Conservation (phyloP, 2,329 filamentous ascomycete species). For the Beauveria brongniartii region DNA sequence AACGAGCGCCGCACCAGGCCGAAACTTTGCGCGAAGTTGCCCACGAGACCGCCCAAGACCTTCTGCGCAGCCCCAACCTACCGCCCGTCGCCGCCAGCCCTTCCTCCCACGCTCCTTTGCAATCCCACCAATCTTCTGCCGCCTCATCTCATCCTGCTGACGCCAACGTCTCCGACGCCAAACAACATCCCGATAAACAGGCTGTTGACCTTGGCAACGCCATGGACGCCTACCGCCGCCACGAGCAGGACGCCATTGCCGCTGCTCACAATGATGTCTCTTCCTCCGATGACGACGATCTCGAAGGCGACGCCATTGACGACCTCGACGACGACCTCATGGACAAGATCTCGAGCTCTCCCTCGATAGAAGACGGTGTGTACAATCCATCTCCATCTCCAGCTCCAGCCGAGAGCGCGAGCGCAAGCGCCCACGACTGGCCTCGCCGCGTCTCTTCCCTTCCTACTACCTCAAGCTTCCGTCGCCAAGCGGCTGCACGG, state of each 20-base stretch:
- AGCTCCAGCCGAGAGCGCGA: slow-evolving; percentile 19
- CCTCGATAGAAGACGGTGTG: slow-evolving; percentile 98
- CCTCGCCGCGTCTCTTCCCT: slow-evolving; percentile 38
- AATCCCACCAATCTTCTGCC: slow-evolving; percentile 26
- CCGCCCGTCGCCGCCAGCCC: slow-evolving; percentile 36
- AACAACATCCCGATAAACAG: slow-evolving; percentile 10
- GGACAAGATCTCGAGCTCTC: slow-evolving; percentile 98
- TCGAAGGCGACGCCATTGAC: slow-evolving; percentile 62
- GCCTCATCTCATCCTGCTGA: slow-evolving; percentile 39
- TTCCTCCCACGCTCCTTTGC: slow-evolving; percentile 22
- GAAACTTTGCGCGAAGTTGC: slow-evolving; percentile 74
- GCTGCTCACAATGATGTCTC: slow-evolving; percentile 52
- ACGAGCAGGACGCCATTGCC: slow-evolving; percentile 49
- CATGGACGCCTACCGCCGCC: slow-evolving; percentile 21
- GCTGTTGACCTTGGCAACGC: slow-evolving; percentile 11
- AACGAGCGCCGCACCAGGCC: slow-evolving; percentile 74
- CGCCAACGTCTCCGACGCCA: slow-evolving; percentile 23
- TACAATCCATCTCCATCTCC: slow-evolving; percentile 33
- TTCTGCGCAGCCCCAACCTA: slow-evolving; percentile 47
- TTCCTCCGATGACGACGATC: slow-evolving; percentile 52
- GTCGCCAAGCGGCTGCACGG: slow-evolving; percentile 26
- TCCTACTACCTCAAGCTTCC: slow-evolving; percentile 25
- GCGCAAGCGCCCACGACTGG: slow-evolving; percentile 23
- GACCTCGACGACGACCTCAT: slow-evolving; percentile 86
- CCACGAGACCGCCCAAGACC: slow-evolving; percentile 67